Evolutionary conservation across 2,329 filamentous ascomycete species (phyloP), one percentile per base, ranked within the genome.

Genomic region (Parastagonospora nodorum): DNA sequence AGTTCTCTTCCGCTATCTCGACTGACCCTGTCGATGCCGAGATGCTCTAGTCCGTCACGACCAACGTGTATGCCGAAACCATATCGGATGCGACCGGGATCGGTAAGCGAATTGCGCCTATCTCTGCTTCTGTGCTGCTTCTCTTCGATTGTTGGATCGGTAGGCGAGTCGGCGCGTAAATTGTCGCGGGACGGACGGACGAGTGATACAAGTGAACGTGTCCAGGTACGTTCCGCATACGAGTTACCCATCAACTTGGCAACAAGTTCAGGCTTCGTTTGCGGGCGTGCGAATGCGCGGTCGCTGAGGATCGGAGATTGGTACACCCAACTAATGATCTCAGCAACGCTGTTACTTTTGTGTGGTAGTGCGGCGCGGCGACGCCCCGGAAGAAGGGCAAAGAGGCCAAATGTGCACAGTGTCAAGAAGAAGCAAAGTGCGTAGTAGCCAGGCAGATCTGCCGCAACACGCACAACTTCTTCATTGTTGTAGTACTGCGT

Each of bases 301-400:
- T 96, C 92, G 5, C 83, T 79, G 2, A 90, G 77, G 14, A 95
- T 77, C 19, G 88, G 87, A 37, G 86, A 87, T 60, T 87, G 86
- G 51, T 89, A 85, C 36, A 93, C 79, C 69, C 93, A 92, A 66
- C 85, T 88, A 60, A 95, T 82, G 16, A 92, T 79, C 68, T 92
- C 90, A 1, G 89, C 88, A 14, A 95, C 79, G 40, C 83, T 90
- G 53, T 81, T 83, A 35, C 89, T 85, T 5, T 81, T 80, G 68
- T 95, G 91, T 0, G 91, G 90, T 1, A 96, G 81, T 36, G 86
- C 78, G 58, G 86, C 84, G 33, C 80, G 77, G 36, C 78, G 75
- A 11, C 89, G 82, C 10, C 78, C 75, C 0, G 88, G 88, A 49
- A 90, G 75, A 5, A 83, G 45, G 43, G 62, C 73, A 36, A 83